These are phyloP conservation scores for Pontederia crassipes DNA, from an alignment of 176 grass and related monocot genomes.

Conservation along the genomic window DNA sequence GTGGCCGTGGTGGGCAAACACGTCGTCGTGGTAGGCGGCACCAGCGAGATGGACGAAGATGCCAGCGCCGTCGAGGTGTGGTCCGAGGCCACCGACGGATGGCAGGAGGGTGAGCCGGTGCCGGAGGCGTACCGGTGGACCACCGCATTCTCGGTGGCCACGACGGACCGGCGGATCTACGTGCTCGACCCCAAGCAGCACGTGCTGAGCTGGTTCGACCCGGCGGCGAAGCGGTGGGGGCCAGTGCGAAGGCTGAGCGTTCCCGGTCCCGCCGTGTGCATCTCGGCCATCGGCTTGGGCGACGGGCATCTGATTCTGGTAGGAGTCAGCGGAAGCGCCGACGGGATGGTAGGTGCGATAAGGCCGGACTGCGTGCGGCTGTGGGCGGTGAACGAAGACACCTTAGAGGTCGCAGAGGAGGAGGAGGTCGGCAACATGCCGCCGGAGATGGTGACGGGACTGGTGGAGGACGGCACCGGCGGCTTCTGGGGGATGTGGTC, in stretches of 20 bases:
- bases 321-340: neutral
- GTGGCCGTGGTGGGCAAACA: slow-evolving; percentile 16
- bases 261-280: neutral
- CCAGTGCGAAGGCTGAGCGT: slow-evolving; percentile 1
- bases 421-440: slow-evolving; percentile 13
- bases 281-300: neutral
- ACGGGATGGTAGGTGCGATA: neutral
- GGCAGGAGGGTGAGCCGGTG: slow-evolving; percentile 19
- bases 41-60: slow-evolving; percentile 9
- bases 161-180: slow-evolving; percentile 16
- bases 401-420: slow-evolving; percentile 6
- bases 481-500: neutral
- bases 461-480: neutral
- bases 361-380: slow-evolving; percentile 4
- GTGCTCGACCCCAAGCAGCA: slow-evolving; percentile 16
- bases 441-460: slow-evolving; percentile 19
- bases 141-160: neutral
- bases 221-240: slow-evolving; percentile 18
- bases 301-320: neutral
- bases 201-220: slow-evolving; percentile 30
- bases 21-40: slow-evolving; percentile 23
- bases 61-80: slow-evolving; percentile 21
- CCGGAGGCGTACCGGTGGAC: slow-evolving; percentile 21
- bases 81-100: neutral
- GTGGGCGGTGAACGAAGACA: slow-evolving; percentile 25